These are phyloP conservation scores for Leishmania tropica DNA, from an alignment of 208 protist species.

Conservation along the genomic window DNA sequence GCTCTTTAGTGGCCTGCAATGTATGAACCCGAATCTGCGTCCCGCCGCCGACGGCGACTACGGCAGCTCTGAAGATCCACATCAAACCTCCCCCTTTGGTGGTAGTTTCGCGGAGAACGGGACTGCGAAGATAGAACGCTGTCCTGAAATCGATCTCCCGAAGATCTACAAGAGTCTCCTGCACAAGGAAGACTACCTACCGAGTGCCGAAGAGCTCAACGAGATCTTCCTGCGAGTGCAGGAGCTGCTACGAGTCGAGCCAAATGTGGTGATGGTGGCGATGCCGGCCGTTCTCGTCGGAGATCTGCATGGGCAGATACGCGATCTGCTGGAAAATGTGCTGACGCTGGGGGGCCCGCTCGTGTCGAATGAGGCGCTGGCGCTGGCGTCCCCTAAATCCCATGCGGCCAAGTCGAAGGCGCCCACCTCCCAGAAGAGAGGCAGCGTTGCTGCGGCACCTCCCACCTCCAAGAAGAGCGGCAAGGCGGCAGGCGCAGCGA, in stretches of 20 bases:
- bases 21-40: constrained; percentile 30
- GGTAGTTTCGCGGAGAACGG: not conserved
- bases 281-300: constrained; percentile 92
- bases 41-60: not conserved
- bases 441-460: not conserved
- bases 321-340: constrained; percentile 72
- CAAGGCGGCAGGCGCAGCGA: not conserved
- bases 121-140: constrained; percentile 16
- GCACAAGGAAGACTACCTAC: constrained; percentile 50
- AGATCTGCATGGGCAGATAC: constrained; percentile 87
- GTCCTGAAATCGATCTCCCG: constrained; percentile 48
- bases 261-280: constrained; percentile 96
- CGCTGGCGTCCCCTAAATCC: not conserved
- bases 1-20: constrained; percentile 42
- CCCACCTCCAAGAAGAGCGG: constrained; percentile 2
- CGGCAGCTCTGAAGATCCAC: not conserved
- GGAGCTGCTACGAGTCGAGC: constrained; percentile 89
- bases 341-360: constrained; percentile 69
- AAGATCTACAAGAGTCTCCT: constrained; percentile 67
- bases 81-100: not conserved
- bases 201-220: constrained; percentile 74
- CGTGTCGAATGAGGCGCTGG: constrained; percentile 31
- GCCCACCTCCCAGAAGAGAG: not conserved
- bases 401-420: not conserved
- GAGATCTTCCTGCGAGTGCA: constrained; percentile 72